Base-by-base conservation (phyloP, 306 rosid genomes). In the Castanospermum australe region DNA sequence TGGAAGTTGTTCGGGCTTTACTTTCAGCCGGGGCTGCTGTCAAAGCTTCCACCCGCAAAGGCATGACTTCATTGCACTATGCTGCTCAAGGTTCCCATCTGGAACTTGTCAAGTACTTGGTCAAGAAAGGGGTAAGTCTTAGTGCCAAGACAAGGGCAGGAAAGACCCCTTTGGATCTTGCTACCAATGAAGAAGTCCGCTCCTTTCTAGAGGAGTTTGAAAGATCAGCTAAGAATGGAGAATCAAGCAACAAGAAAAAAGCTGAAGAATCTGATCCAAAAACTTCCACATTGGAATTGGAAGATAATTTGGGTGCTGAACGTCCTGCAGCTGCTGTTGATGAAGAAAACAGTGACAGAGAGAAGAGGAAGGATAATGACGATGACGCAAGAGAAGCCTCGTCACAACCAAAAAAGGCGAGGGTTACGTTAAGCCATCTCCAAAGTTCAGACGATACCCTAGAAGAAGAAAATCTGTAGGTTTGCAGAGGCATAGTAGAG, bases 71-170 rank as follows among this genome's bases (percentile, higher is more conserved):
- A 3, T 84, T 93, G 4, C 98, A 95, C 80, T 92, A 86, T 81
- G 97, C 99, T 73, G 95, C 84, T 56, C 99, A 92, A 78, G 97
- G 97, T 41, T 87, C 96, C 24, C 76, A 91, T 80, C 71, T 87
- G 52, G 97, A 94, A 47, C 97, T 94, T 77, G 90, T 91, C 32
- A 92, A 88, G 88, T 94, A 94, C 81, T 87, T 94, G 84, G 88
- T 86, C 50, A 92, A 66, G 89, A 95, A 95, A 82, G 97, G 99
- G 63, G 89, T 91, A 4, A 90, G 78, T 73, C 91, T 90, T 30
- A 50, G 73, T 67, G 79, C 84, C 36, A 91, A 85, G 79, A 92
- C 99, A 44, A 95, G 79, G 85, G 91, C 91, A 0, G 95, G 99
- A 66, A 90, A 91, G 85, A 91, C 92, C 45, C 88, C 98, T 17